A percentile compares a stretch with the other conserved stretches of the same genome.
phyloP scores from a whole-genome alignment of 352 stramenopile genomes.

The Pythium rishiriense region DNA sequence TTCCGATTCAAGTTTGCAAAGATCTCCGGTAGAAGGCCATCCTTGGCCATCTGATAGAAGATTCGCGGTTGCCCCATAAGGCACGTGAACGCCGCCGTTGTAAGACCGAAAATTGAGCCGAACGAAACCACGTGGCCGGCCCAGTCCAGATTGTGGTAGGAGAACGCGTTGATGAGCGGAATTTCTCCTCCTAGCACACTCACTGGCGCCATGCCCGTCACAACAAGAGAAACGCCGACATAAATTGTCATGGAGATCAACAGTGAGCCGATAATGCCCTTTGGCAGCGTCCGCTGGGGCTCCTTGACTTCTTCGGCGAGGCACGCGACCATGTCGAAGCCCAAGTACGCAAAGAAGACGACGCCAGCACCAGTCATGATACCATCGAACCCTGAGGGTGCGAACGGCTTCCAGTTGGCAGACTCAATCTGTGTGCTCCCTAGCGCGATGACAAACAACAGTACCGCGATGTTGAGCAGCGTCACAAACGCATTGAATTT shows the following conservation, averaged over 20 bases:
- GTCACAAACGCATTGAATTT: slow-evolving; percentile 92
- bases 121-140: slow-evolving; percentile 86
- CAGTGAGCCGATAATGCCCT: slow-evolving; percentile 91
- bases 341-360: slow-evolving; percentile 92
- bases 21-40: slow-evolving; percentile 67
- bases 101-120: slow-evolving; percentile 92
- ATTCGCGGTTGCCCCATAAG: slow-evolving; percentile 92
- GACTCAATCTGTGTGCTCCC: slow-evolving; percentile 76
- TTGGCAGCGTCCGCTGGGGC: slow-evolving; percentile 88
- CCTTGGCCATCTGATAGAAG: slow-evolving; percentile 91
- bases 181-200: slow-evolving; percentile 71
- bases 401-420: slow-evolving; percentile 84
- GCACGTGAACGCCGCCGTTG: slow-evolving; percentile 89
- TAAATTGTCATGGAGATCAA: slow-evolving; percentile 92
- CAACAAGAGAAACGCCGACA: slow-evolving; percentile 84
- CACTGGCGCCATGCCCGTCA: slow-evolving; percentile 86
- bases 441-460: slow-evolving; percentile 88
- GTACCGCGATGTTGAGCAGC: slow-evolving; percentile 86
- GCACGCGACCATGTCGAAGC: slow-evolving; percentile 94
- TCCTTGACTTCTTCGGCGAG: slow-evolving; percentile 91
- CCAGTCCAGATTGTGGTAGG: slow-evolving; percentile 70
- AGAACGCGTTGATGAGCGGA: slow-evolving; percentile 84
- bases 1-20: slow-evolving; percentile 62
- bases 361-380: slow-evolving; percentile 88
- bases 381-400: slow-evolving; percentile 80